Conservation (phyloP, 2,329 filamentous ascomycete genomes). For the Lanzia echinophila region DNA sequence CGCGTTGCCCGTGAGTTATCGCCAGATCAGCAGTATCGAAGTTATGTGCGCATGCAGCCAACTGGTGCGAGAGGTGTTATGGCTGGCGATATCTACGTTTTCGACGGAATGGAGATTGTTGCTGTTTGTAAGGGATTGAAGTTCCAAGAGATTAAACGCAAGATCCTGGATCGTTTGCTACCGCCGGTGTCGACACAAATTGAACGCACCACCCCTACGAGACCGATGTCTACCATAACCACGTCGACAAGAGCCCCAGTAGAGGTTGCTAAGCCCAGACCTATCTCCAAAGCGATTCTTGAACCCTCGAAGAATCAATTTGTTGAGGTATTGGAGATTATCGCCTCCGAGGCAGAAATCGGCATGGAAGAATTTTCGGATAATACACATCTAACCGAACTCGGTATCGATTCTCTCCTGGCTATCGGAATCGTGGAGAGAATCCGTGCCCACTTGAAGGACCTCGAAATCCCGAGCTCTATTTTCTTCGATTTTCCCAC, state of each 20-base stretch:
- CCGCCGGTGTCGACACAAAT: neutral
- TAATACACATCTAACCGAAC: slow-evolving; percentile 36
- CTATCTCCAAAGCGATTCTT: neutral
- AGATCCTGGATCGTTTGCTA: neutral
- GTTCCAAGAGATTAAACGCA: neutral
- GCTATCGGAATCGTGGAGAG: slow-evolving; percentile 33
- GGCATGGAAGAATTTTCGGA: slow-evolving; percentile 41
- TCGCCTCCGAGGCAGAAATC: slow-evolving; percentile 35
- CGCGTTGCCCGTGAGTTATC: slow-evolving; percentile 41
- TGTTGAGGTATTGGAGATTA: neutral
- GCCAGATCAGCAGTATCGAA: slow-evolving; percentile 41
- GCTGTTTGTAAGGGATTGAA: slow-evolving; percentile 28
- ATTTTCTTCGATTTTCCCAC: slow-evolving; percentile 6
- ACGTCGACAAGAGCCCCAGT: neutral
- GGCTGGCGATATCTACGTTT: slow-evolving; percentile 32
- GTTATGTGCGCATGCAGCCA: slow-evolving; percentile 46
- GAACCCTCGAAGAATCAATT: neutral
- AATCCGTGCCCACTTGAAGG: slow-evolving; percentile 45
- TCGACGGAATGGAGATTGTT: slow-evolving; percentile 30
- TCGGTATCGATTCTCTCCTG: slow-evolving; percentile 1
- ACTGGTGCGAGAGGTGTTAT: neutral
- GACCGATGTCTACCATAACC: neutral
- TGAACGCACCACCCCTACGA: neutral
- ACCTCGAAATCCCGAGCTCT: slow-evolving; percentile 37
- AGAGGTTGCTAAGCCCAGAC: neutral